Evolutionary conservation across 2,329 filamentous ascomycete genomes (phyloP), one percentile per base, ranked within the genome.

Genomic region (Microdochium paspali): DNA sequence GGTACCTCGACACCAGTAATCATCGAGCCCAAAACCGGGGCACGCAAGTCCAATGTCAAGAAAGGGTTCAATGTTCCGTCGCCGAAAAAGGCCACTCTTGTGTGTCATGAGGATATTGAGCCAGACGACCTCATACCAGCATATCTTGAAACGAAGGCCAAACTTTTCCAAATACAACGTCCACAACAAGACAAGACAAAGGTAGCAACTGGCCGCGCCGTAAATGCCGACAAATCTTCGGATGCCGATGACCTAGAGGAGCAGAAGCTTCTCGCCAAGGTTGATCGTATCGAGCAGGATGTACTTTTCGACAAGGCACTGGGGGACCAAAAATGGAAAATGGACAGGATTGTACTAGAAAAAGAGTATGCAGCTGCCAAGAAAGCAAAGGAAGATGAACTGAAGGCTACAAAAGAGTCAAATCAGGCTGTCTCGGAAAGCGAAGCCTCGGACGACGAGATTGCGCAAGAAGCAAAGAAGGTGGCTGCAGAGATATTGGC

Each of bases 221-320:
- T 21, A 13, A 21, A 48, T 7, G 47, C 46, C 45, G 48, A 32
- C 1, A 9, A 40, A 2, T 54, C 58, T 24, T 45, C 50, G 4
- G 48, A 66, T 1, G 54, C 58, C 10, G 63, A 69, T 24, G 62
- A 65, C 15, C 62, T 77, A 21, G 76, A 79, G 51, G 70, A 82
- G 40, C 75, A 76, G 10, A 87, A 82, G 55, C 66, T 95, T 2
- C 74, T 84, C 35, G 80, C 82, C 15, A 94, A 90, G 60, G 68
- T 96, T 32, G 76, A 81, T 31, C 79, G 78, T 51, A 87, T 96
- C 39, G 85, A 93, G 58, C 84, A 80, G 24, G 87, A 91, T 59
- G 72, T 89, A 15, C 67, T 91, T 3, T 90, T 90, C 57, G 86
- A 91, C 59, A 76, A 74, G 49, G 71, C 74, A 43, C 63, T 77